Conservation (phyloP, 2,329 filamentous ascomycete genomes). For the Neopestalotiopsis clavispora region DNA sequence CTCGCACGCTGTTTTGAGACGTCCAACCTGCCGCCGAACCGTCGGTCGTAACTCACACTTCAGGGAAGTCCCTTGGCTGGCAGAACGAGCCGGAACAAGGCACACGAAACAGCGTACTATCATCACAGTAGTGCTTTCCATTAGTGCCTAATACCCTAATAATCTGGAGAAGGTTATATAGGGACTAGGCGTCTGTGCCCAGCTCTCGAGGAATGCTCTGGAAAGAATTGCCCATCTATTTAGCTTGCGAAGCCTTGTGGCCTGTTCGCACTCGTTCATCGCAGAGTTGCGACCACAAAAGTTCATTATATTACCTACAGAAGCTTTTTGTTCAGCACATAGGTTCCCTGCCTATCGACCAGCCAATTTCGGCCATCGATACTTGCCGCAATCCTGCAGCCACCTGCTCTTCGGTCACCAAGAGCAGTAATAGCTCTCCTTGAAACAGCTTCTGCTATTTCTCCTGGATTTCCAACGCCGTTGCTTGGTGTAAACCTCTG, state of each 20-base stretch:
- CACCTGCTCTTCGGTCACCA: conserved; percentile 14
- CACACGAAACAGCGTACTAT: conserved; percentile 5
- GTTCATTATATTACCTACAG: no score
- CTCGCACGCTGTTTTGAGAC: not conserved
- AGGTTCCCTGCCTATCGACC: not conserved
- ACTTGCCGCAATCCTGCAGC: not conserved
- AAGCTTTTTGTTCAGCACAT: not conserved
- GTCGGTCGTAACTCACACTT: conserved; percentile 9
- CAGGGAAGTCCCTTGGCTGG: conserved; percentile 27
- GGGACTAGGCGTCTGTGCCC: conserved; percentile 6
- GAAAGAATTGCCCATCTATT: not conserved
- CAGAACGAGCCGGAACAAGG: conserved; percentile 25
- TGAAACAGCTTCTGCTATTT: not conserved
- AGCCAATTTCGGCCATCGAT: conserved; percentile 19
- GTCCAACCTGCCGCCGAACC: conserved; percentile 2
- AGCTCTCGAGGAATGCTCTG: not conserved
- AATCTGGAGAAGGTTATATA: conserved; percentile 12
- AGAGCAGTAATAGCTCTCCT: conserved; percentile 12
- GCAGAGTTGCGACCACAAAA: conserved; percentile 8
- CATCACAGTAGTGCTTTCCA: not conserved
- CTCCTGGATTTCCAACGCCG: not conserved
- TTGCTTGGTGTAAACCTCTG: not conserved
- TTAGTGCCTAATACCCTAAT: not conserved
- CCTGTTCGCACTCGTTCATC: not conserved
- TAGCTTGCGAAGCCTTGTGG: not conserved